Conservation (phyloP, 306 rosid species). For the Cicer yamashitae region DNA sequence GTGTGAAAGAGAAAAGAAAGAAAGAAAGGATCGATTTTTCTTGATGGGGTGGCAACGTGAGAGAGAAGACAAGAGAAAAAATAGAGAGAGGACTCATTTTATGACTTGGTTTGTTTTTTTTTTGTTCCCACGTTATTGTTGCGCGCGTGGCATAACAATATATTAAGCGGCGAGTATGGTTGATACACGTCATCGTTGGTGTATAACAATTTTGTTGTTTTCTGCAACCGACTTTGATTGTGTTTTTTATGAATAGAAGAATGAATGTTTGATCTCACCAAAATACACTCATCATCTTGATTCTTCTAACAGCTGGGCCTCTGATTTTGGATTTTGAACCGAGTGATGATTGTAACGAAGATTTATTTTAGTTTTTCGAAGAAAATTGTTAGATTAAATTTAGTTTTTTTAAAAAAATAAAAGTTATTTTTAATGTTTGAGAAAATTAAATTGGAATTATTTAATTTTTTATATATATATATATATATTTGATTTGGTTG, state of each 20-base stretch:
- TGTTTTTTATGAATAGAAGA: not conserved
- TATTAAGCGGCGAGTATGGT: not conserved
- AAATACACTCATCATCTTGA: slow-evolving; percentile 6
- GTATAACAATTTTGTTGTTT: slow-evolving; percentile 45
- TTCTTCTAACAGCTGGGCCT: too few species aligned
- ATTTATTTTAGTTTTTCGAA: too few species aligned
- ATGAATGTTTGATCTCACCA: slow-evolving; percentile 14
- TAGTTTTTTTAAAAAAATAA: too few species aligned
- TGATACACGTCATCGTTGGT: slow-evolving; percentile 47
- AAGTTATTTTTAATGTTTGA: too few species aligned
- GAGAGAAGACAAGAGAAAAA: slow-evolving; percentile 45
- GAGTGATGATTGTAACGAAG: too few species aligned
- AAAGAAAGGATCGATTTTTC: slow-evolving; percentile 64
- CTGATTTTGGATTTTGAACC: too few species aligned
- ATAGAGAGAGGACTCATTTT: not conserved
- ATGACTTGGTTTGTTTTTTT: not conserved
- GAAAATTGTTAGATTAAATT: too few species aligned
- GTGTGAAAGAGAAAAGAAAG: slow-evolving; percentile 9
- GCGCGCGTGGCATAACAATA: not conserved
- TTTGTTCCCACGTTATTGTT: not conserved
- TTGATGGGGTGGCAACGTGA: slow-evolving; percentile 67
- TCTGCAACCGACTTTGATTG: slow-evolving; percentile 48
- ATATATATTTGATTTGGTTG: too few species aligned
- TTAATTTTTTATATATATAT: too few species aligned
- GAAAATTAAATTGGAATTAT: too few species aligned